Conservation (phyloP, 2,329 filamentous ascomycete genomes). For the Pochonia chlamydosporia region DNA sequence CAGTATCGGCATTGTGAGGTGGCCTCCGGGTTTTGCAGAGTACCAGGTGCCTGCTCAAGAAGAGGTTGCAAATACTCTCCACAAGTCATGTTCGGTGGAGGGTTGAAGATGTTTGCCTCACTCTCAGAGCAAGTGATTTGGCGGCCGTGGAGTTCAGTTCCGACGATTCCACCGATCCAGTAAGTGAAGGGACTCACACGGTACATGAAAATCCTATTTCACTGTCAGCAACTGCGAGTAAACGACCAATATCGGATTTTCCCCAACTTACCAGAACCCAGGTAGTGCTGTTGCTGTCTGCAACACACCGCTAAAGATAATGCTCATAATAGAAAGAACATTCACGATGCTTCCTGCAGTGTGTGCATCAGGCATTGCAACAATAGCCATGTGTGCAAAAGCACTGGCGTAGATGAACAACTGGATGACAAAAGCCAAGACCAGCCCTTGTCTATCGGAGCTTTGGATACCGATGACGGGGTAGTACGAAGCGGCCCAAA, state of each 20-base stretch:
- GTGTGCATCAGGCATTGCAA: conserved; percentile 61
- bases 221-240: not conserved
- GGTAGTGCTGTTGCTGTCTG: conserved; percentile 53
- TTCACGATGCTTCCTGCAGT: conserved; percentile 61
- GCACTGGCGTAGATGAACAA: conserved; percentile 68
- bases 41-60: conserved; percentile 43
- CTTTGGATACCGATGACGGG: conserved; percentile 45
- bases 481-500: conserved; percentile 65
- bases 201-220: conserved; percentile 60
- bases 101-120: conserved; percentile 61
- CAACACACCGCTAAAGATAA: conserved; percentile 61
- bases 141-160: conserved; percentile 56
- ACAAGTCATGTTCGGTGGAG: conserved; percentile 59
- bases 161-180: conserved; percentile 61
- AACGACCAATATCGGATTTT: not conserved
- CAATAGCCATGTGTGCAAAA: conserved; percentile 70
- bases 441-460: conserved; percentile 54
- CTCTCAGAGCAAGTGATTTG: conserved; percentile 42
- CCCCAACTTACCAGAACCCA: conserved; percentile 52
- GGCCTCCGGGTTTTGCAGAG: conserved; percentile 55
- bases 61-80: conserved; percentile 55
- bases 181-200: conserved; percentile 62
- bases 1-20: conserved; percentile 61
- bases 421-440: conserved; percentile 58
- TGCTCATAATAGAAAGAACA: conserved; percentile 50